Conservation (phyloP, 2,329 filamentous ascomycete genomes). For the Aspergillus tubingensis region DNA sequence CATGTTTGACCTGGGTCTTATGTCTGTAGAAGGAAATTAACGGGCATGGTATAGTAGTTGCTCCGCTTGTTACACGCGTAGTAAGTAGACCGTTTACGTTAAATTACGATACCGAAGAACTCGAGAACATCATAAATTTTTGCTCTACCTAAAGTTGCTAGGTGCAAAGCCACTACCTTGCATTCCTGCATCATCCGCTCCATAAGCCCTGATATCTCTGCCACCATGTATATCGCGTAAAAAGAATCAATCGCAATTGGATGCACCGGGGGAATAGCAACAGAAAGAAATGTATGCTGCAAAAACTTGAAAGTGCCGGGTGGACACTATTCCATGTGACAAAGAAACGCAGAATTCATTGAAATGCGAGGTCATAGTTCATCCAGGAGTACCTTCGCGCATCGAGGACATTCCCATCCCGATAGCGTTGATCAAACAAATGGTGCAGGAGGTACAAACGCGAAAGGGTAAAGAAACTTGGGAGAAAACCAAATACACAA, state of each 20-base stretch:
- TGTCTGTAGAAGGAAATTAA: neutral
- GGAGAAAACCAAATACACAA: neutral
- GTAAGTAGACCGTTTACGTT: too few relatives aligned
- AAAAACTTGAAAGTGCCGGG: neutral
- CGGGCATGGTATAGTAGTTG: too few relatives aligned
- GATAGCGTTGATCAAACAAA: neutral
- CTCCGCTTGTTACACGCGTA: too few relatives aligned
- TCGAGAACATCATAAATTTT: neutral
- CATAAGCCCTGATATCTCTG: conserved; percentile 13
- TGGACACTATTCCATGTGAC: neutral
- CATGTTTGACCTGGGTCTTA: neutral
- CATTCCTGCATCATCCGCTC: conserved; percentile 13
- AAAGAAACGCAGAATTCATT: neutral
- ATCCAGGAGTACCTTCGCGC: neutral
- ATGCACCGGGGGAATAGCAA: neutral
- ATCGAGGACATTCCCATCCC: neutral
- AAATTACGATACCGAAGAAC: too few relatives aligned
- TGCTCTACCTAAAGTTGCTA: conserved; percentile 1
- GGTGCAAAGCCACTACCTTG: conserved; percentile 5
- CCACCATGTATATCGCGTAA: conserved; percentile 16
- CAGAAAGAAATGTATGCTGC: conserved; percentile 5
- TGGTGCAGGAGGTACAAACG: neutral
- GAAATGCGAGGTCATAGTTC: conserved; percentile 6
- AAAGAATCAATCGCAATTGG: conserved; percentile 5
- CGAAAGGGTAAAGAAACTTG: neutral